Base-by-base conservation (phyloP, 2,329 filamentous ascomycete species). In the Dactylonectria macrodidyma region DNA sequence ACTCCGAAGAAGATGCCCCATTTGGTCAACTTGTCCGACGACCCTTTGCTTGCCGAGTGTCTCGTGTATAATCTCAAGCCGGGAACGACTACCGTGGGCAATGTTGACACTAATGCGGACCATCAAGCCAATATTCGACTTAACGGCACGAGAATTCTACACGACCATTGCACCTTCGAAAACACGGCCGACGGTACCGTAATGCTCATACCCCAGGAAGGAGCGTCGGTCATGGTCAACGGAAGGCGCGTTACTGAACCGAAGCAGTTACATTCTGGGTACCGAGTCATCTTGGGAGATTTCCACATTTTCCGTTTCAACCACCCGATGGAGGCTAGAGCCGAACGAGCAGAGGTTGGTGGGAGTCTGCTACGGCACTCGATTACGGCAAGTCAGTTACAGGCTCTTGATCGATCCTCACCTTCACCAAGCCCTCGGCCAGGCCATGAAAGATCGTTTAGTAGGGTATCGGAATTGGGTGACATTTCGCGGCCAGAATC, bases 271-370 rank as follows among this genome's bases (percentile, higher is more conserved):
- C 92, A 95, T 77, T 98, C 95, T 76, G 96, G 96, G 6, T 97
- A 95, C 79, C 92, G 96, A 69, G 93, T 99, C 61, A 99, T 99
- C 70, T 86, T 99, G 10, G 96, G 96, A 47, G 96, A 99, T 81
- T 99, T 99, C 75, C 96, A 99, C 80, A 99, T 99, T 68, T 98
- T 99, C 83, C 89, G 96, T 64, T 99, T 99, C 85, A 99, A 98
- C 76, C 95, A 99, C 78, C 96, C 96, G 0, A 92, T 97, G 86
- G 96, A 99, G 83, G 96, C 96, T 34, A 91, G 94, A 66, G 95
- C 95, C 3, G 96, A 99, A 82, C 87, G 96, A 62, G 95, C 94
- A 12, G 94, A 97, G 77, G 93, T 79, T 10, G 78, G 93, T 70
- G 90, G 94, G 77, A 97, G 94, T 77, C 84, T 97, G 22, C 85